These are phyloP conservation scores for Houttuynia cordata DNA, from an alignment of 164 flowering plant genomes.

Conservation along the genomic window DNA sequence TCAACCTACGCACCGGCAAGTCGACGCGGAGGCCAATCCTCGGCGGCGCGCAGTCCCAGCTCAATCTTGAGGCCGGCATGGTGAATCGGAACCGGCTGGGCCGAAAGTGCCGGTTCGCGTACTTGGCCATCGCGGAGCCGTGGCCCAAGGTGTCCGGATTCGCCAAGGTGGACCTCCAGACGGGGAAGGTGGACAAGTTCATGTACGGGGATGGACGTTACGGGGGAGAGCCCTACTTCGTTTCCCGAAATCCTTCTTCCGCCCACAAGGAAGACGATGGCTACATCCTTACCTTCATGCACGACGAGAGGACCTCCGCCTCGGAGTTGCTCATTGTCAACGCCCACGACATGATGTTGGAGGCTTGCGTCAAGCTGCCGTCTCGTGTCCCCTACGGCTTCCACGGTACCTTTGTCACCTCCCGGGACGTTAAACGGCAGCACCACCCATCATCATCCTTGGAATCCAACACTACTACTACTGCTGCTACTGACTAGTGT, in stretches of 20 bases:
- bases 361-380: constrained; percentile 24
- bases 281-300: constrained; percentile 57
- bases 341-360: constrained; percentile 16
- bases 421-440: constrained; percentile 43
- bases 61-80: constrained; percentile 88
- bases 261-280: constrained; percentile 66
- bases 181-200: constrained; percentile 53
- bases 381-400: constrained; percentile 41
- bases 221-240: constrained; percentile 84
- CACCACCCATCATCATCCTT: neutral
- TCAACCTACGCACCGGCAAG: constrained; percentile 51
- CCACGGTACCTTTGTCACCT: constrained; percentile 45
- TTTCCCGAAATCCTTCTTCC: constrained; percentile 27
- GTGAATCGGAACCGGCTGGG: constrained; percentile 71
- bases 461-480: neutral
- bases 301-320: constrained; percentile 36
- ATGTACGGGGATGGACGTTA: constrained; percentile 41
- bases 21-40: constrained; percentile 49
- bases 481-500: no score
- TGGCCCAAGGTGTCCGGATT: constrained; percentile 94
- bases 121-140: constrained; percentile 81
- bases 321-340: constrained; percentile 26
- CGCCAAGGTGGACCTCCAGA: constrained; percentile 65
- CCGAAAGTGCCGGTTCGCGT: constrained; percentile 55
- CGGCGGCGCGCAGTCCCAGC: constrained; percentile 20